These are phyloP conservation scores for Thalia dealbata DNA, from an alignment of 176 grass and related monocot species.

Conservation along the genomic window DNA sequence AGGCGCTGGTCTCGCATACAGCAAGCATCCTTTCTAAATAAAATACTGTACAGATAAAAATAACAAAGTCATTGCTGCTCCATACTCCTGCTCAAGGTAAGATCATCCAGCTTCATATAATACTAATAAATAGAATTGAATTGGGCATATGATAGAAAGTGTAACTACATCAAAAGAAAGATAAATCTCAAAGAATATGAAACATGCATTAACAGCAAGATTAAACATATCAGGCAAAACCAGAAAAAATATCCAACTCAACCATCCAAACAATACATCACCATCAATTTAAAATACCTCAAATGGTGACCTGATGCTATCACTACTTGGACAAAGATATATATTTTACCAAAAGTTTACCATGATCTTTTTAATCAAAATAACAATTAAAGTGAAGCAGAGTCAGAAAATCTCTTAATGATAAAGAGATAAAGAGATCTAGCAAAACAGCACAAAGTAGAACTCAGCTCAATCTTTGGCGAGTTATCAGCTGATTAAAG, in stretches of 20 bases:
- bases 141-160: background rate
- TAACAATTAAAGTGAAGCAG: too few relatives aligned
- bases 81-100: background rate
- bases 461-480: too few relatives aligned
- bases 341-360: too few relatives aligned
- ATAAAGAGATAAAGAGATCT: too few relatives aligned
- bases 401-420: too few relatives aligned
- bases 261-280: too few relatives aligned
- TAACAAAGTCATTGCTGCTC: slow-evolving; percentile 2
- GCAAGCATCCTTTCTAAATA: slow-evolving; percentile 53
- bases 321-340: too few relatives aligned
- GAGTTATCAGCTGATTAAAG: too few relatives aligned
- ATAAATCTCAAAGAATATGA: background rate
- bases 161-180: background rate
- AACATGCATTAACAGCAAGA: background rate
- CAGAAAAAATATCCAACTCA: background rate
- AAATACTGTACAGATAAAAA: slow-evolving; percentile 24
- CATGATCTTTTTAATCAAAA: too few relatives aligned
- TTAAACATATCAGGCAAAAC: background rate
- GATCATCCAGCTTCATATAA: background rate
- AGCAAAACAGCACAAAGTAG: too few relatives aligned
- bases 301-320: too few relatives aligned
- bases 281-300: background rate
- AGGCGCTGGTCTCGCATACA: slow-evolving; percentile 42
- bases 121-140: background rate